Conservation (phyloP, 2,329 filamentous ascomycete species). For the Penicillium verrucosum region DNA sequence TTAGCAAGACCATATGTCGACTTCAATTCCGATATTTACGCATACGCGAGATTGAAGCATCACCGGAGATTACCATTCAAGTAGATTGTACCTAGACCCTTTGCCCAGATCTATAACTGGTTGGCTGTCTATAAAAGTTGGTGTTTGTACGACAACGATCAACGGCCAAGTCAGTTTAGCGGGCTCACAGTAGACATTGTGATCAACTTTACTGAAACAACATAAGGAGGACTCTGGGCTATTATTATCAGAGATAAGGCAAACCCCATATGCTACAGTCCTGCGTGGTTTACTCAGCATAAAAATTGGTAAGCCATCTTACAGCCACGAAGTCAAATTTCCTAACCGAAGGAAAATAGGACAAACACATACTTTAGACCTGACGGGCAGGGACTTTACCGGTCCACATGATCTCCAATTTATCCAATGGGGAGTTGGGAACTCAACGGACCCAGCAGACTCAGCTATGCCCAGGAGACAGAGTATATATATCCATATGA, state of each 20-base stretch:
- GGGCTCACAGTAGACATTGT: not conserved
- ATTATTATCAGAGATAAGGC: too few relatives aligned
- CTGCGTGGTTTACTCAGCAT: too few relatives aligned
- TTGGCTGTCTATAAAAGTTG: not conserved
- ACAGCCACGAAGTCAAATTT: not conserved
- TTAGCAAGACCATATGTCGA: not conserved
- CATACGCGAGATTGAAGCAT: not conserved
- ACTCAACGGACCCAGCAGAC: too few relatives aligned
- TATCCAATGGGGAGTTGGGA: not conserved
- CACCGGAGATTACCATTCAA: not conserved
- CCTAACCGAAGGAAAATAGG: not conserved
- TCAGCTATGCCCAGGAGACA: not conserved
- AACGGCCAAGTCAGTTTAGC: not conserved
- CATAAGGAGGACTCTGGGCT: not conserved
- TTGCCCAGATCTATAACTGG: not conserved
- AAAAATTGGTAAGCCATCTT: not conserved
- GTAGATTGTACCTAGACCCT: not conserved
- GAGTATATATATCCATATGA: not conserved
- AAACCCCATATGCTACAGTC: too few relatives aligned
- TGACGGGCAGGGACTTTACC: not conserved
- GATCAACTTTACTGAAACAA: not conserved
- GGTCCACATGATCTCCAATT: not conserved
- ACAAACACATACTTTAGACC: not conserved
- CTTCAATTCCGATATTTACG: not conserved
- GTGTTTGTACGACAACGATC: not conserved